These are phyloP conservation scores for Pseudocercospora ulei DNA, from an alignment of 2,329 filamentous ascomycete genomes.

Conservation along the genomic window DNA sequence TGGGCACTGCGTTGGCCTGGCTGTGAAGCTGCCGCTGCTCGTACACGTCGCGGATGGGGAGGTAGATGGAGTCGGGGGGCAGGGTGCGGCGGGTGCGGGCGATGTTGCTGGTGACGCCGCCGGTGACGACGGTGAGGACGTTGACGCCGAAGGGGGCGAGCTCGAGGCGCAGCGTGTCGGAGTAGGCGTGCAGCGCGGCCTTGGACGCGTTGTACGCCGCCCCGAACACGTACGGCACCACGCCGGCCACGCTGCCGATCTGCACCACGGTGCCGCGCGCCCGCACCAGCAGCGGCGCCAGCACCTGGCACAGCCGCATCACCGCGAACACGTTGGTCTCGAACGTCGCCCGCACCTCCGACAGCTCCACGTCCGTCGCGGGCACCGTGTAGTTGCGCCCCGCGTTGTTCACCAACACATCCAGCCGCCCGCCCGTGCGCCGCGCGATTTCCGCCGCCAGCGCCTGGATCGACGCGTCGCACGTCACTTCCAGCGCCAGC, in stretches of 20 bases:
- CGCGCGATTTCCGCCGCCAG: slow-evolving; percentile 41
- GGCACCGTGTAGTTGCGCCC: slow-evolving; percentile 43
- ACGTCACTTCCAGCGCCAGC: slow-evolving; percentile 47
- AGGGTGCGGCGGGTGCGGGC: slow-evolving; percentile 45
- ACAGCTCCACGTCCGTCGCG: slow-evolving; percentile 46
- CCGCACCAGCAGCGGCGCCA: slow-evolving; percentile 46
- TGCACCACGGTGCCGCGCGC: slow-evolving; percentile 40
- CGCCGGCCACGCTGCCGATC: slow-evolving; percentile 40
- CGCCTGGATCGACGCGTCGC: slow-evolving; percentile 41
- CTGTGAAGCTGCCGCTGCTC: slow-evolving; percentile 45
- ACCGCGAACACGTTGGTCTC: slow-evolving; percentile 50
- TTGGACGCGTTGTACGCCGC: slow-evolving; percentile 50
- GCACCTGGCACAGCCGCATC: slow-evolving; percentile 50
- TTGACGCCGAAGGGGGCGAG: slow-evolving; percentile 44
- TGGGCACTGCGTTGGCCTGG: slow-evolving; percentile 46
- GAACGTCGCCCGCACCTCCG: slow-evolving; percentile 42
- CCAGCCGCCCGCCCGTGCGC: slow-evolving; percentile 43
- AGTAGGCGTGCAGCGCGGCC: slow-evolving; percentile 51
- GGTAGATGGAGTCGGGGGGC: slow-evolving; percentile 43
- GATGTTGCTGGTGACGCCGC: slow-evolving; percentile 52
- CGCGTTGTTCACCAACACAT: slow-evolving; percentile 52
- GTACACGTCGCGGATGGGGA: slow-evolving; percentile 46
- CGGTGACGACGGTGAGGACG: slow-evolving; percentile 47
- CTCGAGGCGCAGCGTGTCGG: slow-evolving; percentile 50
- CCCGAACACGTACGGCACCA: slow-evolving; percentile 40